Conservation (phyloP, 352 stramenopile species). For the Halophytophthora batemanensis region DNA sequence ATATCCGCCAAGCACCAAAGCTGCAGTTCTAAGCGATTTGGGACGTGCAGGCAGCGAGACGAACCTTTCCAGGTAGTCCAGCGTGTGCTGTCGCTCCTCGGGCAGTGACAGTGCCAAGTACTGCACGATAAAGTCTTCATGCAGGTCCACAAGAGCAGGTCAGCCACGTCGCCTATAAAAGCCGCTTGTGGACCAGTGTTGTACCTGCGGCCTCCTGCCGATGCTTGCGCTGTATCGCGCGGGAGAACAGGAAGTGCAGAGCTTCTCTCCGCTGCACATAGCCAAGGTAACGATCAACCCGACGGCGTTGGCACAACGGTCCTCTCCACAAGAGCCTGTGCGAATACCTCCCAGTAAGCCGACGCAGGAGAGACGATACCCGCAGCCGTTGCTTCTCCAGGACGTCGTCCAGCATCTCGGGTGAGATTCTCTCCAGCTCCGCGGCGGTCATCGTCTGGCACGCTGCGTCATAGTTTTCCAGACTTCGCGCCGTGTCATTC, state of each 20-base stretch:
- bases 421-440: conserved; percentile 22
- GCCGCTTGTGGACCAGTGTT: not conserved
- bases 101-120: conserved; percentile 30
- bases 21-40: not conserved
- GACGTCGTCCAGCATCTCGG: conserved; percentile 25
- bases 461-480: conserved; percentile 57
- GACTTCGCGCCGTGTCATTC: conserved; percentile 39
- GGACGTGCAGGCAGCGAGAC: not conserved
- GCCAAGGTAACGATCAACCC: not conserved
- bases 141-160: not conserved
- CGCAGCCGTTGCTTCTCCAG: conserved; percentile 41
- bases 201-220: conserved; percentile 36
- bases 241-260: conserved; percentile 45
- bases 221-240: conserved; percentile 32
- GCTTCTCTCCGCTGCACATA: conserved; percentile 35
- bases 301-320: not conserved
- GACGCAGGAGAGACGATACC: conserved; percentile 13
- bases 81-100: conserved; percentile 25
- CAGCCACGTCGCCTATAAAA: too few species aligned
- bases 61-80: conserved; percentile 39
- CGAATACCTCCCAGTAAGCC: too few species aligned
- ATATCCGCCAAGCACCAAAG: too few species aligned
- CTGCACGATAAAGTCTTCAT: conserved; percentile 27
- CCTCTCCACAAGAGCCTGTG: too few species aligned
- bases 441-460: conserved; percentile 33